Base-by-base conservation (phyloP, 257 asterid species). In the Cordia subcordata region DNA sequence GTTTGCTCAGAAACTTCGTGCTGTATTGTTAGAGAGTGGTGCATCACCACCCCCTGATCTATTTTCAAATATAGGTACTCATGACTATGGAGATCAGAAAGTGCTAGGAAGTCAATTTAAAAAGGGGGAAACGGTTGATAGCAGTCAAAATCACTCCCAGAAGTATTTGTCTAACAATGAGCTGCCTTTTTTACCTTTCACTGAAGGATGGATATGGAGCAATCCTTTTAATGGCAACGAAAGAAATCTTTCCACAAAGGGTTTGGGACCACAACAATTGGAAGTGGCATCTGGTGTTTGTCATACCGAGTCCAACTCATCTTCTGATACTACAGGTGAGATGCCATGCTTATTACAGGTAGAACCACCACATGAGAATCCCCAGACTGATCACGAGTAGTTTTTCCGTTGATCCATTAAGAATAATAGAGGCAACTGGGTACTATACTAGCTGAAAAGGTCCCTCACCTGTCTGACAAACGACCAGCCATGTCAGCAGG, bases 131-230 rank as follows among this genome's bases (percentile, higher is more conserved):
- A 61, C 46, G 61, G 69, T 74, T 65, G 68, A 65, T 61, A 67
- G 63, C 53, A 49, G 60, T 57, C 82, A 65, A 63, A 60, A 22
- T 63, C 69, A 52, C 63, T 68, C 73, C 23, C 74, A 61, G 62
- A 67, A 49, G 49, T 63, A 27, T 47, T 56, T 68, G 18, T 64
- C 75, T 4, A 70, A 61, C 57, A 72, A 60, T 61, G 75, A 81
- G 75, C 69, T 69, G 64, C 67, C 86, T 58, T 68, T 60, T 59
- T 64, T 69, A 27, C 77, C 81, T 71, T 72, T 69, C 58, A 50
- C 78, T 49, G 85, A 79, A 57, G 51, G 75, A 60, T 89, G 68
- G 62, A 57, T 76, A 23, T 66, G 59, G 53, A 35, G 63, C 49
- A 73, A 68, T 63, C 53, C 54, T 42, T 35, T 77, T 1, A 37